These are phyloP conservation scores for Auricularia auricula-judae DNA, from an alignment of 768 basidiomycete species.

Conservation along the genomic window DNA sequence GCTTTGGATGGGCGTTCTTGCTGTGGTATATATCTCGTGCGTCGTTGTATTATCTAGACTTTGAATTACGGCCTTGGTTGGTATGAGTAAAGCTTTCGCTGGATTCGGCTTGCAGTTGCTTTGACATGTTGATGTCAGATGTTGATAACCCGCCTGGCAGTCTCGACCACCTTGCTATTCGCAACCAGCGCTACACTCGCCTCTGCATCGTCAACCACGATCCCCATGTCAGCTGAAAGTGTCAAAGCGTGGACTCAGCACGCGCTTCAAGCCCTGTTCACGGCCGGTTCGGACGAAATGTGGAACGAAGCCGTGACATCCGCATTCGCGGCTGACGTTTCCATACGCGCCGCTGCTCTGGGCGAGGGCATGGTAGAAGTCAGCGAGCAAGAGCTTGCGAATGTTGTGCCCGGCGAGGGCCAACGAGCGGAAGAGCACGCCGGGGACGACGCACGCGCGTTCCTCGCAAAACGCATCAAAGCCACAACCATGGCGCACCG, in stretches of 20 bases:
- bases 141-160: no score
- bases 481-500: not conserved
- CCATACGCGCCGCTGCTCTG: not conserved
- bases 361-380: not conserved
- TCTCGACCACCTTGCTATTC: no score
- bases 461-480: not conserved
- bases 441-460: not conserved
- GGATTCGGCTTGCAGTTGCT: no score
- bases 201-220: no score
- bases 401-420: not conserved
- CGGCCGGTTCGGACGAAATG: not conserved
- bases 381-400: not conserved
- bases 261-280: not conserved
- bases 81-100: no score
- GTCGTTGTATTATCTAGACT: no score
- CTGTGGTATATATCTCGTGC: no score
- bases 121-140: no score
- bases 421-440: not conserved
- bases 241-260: not conserved
- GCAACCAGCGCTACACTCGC: no score
- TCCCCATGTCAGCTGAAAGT: not conserved
- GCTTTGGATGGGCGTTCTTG: no score
- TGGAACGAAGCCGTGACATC: not conserved
- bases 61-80: no score
- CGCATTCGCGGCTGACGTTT: not conserved